Base-by-base conservation (phyloP, 2,329 filamentous ascomycete genomes). In the Tolypocladium endophyticum region DNA sequence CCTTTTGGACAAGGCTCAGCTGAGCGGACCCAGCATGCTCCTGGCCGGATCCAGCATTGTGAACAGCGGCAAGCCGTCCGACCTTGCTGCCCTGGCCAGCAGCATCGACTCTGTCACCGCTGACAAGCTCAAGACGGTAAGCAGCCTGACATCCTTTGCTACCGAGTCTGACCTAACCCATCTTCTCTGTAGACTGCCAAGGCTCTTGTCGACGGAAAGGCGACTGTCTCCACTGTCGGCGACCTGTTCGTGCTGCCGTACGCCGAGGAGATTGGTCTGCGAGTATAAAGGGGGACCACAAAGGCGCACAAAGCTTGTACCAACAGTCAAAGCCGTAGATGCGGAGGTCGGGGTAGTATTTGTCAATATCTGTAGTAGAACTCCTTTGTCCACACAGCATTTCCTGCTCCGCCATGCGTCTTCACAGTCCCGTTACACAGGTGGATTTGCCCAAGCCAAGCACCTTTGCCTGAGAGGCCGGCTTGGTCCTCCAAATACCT, bases 191-290 rank as follows among this genome's bases (percentile, higher is more conserved):
- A 97, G 92, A 86, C 88, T 71, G 92, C 92, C 71, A 95, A 96
- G 82, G 81, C 87, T 72, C 83, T 97, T 68, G 81, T 97, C 65
- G 88, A 92, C 66, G 86, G 86, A 76, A 97, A 92, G 83, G 92
- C 93, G 57, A 88, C 90, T 58, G 89, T 97, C 64, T 88, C 91
- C 63, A 83, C 90, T 61, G 92, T 97, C 64, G 94, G 94, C 75
- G 94, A 99, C 74, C 83, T 99, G 69, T 88, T 90, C 76, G 83
- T 88, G 70, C 86, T 99, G 72, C 94, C 94, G 60, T 99, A 88
- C 73, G 94, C 92, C 66, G 90, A 92, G 78, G 94, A 99, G 73
- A 82, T 99, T 74, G 95, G 93, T 69, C 84, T 99, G 73, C 90
- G 87, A 75, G 91, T 96, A 84, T 99, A 95, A 84, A 85, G 65